Conservation (phyloP, 2,329 filamentous ascomycete species). For the Penicillium janthinellum region DNA sequence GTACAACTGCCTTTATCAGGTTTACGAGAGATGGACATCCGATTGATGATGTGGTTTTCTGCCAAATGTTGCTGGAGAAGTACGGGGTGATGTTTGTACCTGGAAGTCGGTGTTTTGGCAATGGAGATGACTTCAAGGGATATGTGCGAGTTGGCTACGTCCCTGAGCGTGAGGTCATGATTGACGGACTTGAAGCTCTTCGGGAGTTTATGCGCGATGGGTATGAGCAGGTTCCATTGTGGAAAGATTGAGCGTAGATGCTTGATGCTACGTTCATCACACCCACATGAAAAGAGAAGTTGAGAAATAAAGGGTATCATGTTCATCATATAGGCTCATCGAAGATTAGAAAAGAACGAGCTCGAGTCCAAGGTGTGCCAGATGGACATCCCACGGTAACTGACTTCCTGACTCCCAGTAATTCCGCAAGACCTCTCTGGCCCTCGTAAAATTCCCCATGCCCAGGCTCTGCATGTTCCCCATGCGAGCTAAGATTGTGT, state of each 20-base stretch:
- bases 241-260: not conserved
- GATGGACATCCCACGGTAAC: constrained; percentile 27
- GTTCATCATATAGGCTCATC: not conserved
- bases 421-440: constrained; percentile 18
- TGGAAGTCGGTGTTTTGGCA: constrained; percentile 71
- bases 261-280: not conserved
- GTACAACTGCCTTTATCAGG: constrained; percentile 74
- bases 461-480: constrained; percentile 30
- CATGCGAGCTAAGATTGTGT: constrained; percentile 29
- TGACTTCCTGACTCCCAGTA: constrained; percentile 27
- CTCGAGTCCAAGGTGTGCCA: constrained; percentile 23
- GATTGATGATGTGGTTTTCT: constrained; percentile 71
- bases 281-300: not conserved
- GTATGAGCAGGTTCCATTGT: constrained; percentile 49
- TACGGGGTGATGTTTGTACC: constrained; percentile 73
- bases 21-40: constrained; percentile 61
- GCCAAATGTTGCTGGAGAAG: constrained; percentile 62
- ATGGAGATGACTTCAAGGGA: constrained; percentile 64
- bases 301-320: not conserved
- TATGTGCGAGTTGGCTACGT: constrained; percentile 77
- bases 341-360: constrained; percentile 28
- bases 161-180: constrained; percentile 66
- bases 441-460: constrained; percentile 34
- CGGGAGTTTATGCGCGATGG: constrained; percentile 56
- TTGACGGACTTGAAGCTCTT: constrained; percentile 61